Percentiles rank a stretch among this genome's conserved stretches.
phyloP scores from a whole-genome alignment of 2,329 filamentous ascomycete genomes.

The Beauveria rudraprayagi region DNA sequence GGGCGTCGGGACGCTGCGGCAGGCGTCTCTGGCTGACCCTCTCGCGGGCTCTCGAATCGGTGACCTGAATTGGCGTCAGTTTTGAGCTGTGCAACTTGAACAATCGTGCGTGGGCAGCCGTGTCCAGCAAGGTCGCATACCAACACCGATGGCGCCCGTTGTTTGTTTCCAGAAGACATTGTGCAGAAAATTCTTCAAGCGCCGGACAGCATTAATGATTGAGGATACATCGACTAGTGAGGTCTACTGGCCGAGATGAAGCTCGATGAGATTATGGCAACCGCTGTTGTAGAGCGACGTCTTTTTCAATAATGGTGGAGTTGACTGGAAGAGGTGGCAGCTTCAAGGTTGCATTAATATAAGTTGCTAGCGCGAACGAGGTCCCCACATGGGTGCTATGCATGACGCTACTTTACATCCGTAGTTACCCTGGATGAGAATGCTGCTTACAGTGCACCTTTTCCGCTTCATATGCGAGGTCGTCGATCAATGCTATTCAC shows the following conservation, averaged over 20 bases:
- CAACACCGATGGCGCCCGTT: slow-evolving; percentile 11
- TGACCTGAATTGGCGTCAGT: slow-evolving; percentile 22
- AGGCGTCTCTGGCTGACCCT: slow-evolving; percentile 24
- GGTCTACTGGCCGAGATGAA: neutral
- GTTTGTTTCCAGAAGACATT: slow-evolving; percentile 12
- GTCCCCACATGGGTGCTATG: slow-evolving; percentile 5
- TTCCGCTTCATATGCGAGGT: neutral
- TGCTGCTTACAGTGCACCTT: neutral
- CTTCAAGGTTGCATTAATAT: neutral
- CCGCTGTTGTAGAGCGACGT: neutral
- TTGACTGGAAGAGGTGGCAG: slow-evolving; percentile 8
- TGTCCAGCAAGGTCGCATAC: slow-evolving; percentile 6
- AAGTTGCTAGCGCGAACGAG: neutral
- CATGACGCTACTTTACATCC: neutral
- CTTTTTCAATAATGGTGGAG: neutral
- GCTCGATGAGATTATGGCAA: neutral
- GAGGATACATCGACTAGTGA: neutral
- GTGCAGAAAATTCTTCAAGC: neutral
- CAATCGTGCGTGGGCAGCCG: neutral
- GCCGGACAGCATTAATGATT: neutral
- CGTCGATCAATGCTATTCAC: no score
- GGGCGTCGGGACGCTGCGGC: slow-evolving; percentile 27
- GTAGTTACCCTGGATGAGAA: neutral
- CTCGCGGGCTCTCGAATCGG: slow-evolving; percentile 28
- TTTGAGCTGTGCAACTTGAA: slow-evolving; percentile 10